Percentiles rank a stretch among this genome's conserved stretches.
Evolutionary conservation across 768 basidiomycete genomes (phyloP).

Genomic region (Phlebiopsis flavidoalba): DNA sequence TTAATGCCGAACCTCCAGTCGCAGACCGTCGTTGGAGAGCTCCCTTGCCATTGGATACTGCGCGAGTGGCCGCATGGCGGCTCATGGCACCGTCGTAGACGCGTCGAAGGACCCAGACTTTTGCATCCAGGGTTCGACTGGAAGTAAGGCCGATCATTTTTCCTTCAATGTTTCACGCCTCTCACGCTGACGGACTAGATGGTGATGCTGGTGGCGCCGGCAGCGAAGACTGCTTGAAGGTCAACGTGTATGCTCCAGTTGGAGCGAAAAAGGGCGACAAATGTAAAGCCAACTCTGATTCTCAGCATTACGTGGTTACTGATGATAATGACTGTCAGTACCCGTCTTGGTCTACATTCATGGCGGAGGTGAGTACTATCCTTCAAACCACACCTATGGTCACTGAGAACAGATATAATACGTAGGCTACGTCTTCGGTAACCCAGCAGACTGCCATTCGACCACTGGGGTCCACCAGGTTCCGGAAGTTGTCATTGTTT

Average conservation of each 20-base stretch:
- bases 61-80: slow-evolving; percentile 32
- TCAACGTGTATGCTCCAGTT: slow-evolving; percentile 59
- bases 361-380: slow-evolving; percentile 22
- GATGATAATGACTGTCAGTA: slow-evolving; percentile 15
- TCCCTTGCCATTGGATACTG: slow-evolving; percentile 47
- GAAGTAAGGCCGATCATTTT: slow-evolving; percentile 26
- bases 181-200: slow-evolving; percentile 21
- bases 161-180: background rate
- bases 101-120: slow-evolving; percentile 50
- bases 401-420: background rate
- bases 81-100: slow-evolving; percentile 39
- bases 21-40: slow-evolving; percentile 34
- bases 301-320: background rate
- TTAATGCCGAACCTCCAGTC: slow-evolving; percentile 32
- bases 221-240: slow-evolving; percentile 61
- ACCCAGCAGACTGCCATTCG: slow-evolving; percentile 62
- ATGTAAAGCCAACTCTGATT: slow-evolving; percentile 29
- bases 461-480: slow-evolving; percentile 60
- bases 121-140: slow-evolving; percentile 54
- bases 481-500: slow-evolving; percentile 58
- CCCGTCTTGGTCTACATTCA: slow-evolving; percentile 39
- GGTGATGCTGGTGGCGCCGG: slow-evolving; percentile 61
- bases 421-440: slow-evolving; percentile 48
- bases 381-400: background rate
- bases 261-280: slow-evolving; percentile 41